These are phyloP conservation scores for Eucalyptus pauciflora DNA, from an alignment of 345 rosid species.

Conservation along the genomic window DNA sequence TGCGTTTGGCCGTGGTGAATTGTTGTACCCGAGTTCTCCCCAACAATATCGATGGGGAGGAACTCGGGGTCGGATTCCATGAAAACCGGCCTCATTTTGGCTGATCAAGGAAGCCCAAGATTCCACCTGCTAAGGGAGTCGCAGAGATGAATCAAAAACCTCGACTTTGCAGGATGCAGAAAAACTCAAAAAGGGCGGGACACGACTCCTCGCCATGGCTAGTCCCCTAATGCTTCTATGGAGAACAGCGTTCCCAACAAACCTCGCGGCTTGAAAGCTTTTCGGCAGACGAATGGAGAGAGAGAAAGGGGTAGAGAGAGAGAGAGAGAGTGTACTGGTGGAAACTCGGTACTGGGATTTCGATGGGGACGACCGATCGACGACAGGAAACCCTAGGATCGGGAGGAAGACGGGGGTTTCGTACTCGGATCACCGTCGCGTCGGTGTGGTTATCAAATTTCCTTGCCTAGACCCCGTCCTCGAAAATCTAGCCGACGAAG, in stretches of 20 bases:
- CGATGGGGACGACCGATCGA: not conserved
- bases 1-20: too few relatives aligned
- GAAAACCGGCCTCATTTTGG: constrained; percentile 51
- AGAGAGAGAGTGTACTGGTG: not conserved
- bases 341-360: not conserved
- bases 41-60: too few relatives aligned
- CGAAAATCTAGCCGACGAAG: not conserved
- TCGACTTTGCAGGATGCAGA: not conserved
- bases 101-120: not conserved
- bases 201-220: not conserved
- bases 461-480: not conserved
- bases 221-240: not conserved
- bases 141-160: not conserved
- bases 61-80: constrained; percentile 1
- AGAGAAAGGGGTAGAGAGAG: not conserved
- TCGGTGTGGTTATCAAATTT: not conserved
- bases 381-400: not conserved
- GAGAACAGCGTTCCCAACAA: not conserved
- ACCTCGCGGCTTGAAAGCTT: not conserved
- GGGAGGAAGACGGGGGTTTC: not conserved
- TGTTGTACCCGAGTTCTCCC: too few relatives aligned
- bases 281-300: not conserved
- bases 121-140: not conserved
- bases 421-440: not conserved
- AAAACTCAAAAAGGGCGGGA: not conserved